A percentile compares a stretch with the other conserved stretches of the same genome.
These are phyloP conservation scores for Suillus subaureus DNA, from an alignment of 768 basidiomycete species.

Conservation along the genomic window DNA sequence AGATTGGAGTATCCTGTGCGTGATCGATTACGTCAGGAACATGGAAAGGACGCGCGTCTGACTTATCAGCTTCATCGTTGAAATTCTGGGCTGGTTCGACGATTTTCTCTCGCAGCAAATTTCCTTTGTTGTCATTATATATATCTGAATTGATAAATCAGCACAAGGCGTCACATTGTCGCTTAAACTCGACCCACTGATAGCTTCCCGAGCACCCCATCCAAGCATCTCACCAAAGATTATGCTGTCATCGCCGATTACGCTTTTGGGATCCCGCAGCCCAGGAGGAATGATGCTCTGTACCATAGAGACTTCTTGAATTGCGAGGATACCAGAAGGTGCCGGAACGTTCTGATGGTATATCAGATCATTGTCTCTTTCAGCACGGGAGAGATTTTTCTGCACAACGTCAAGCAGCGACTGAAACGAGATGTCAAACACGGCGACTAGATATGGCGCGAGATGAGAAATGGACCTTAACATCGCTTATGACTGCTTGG, in stretches of 20 bases:
- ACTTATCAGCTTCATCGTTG: slow-evolving; percentile 65
- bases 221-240: slow-evolving; percentile 77
- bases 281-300: slow-evolving; percentile 57
- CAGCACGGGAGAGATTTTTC: slow-evolving; percentile 67
- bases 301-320: slow-evolving; percentile 69
- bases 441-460: background rate
- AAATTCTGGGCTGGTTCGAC: slow-evolving; percentile 60
- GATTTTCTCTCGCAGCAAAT: slow-evolving; percentile 70
- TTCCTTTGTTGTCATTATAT: slow-evolving; percentile 80
- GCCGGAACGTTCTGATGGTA: slow-evolving; percentile 90
- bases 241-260: slow-evolving; percentile 53
- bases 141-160: slow-evolving; percentile 53
- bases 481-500: slow-evolving; percentile 70
- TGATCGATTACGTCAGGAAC: slow-evolving; percentile 9
- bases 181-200: slow-evolving; percentile 56
- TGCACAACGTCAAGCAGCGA: slow-evolving; percentile 74
- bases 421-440: slow-evolving; percentile 41
- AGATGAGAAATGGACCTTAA: slow-evolving; percentile 57
- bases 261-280: slow-evolving; percentile 57
- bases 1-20: slow-evolving; percentile 58
- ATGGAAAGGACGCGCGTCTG: slow-evolving; percentile 25
- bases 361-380: slow-evolving; percentile 93
- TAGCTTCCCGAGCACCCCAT: slow-evolving; percentile 87
- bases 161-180: background rate
- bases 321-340: slow-evolving; percentile 60